Evolutionary conservation across 208 protist species (phyloP).

Genomic region (Acanthamoeba healyi): DNA sequence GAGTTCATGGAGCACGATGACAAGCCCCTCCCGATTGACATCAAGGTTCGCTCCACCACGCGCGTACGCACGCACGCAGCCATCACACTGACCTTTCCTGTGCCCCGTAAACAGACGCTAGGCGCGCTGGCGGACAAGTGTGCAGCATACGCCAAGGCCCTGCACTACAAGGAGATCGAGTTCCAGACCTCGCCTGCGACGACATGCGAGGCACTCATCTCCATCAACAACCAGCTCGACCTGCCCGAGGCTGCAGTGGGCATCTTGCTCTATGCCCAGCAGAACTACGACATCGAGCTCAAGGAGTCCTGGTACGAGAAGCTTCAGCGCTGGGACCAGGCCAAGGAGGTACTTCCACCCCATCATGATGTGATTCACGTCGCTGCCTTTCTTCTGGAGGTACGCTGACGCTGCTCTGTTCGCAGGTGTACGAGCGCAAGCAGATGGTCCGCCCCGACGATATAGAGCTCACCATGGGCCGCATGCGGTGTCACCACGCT

Average conservation of each 20-base stretch:
- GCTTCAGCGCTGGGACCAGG: slow-evolving; percentile 99
- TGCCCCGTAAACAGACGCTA: too few species aligned
- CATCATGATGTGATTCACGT: too few species aligned
- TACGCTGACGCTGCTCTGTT: too few species aligned
- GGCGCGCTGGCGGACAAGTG: slow-evolving; percentile 86
- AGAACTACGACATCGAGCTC: slow-evolving; percentile 86
- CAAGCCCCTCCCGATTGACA: slow-evolving; percentile 89
- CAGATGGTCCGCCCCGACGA: slow-evolving; percentile 92
- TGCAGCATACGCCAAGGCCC: slow-evolving; percentile 90
- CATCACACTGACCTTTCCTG: too few species aligned
- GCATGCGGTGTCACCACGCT: slow-evolving; percentile 95
- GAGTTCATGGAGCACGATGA: slow-evolving; percentile 92
- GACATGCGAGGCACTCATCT: slow-evolving; percentile 93
- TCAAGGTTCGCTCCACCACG: neutral
- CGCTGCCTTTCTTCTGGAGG: too few species aligned
- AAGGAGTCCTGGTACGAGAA: slow-evolving; percentile 95
- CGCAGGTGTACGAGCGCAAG: slow-evolving; percentile 71
- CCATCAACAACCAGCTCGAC: slow-evolving; percentile 98
- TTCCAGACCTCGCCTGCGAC: slow-evolving; percentile 82
- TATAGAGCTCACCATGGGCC: slow-evolving; percentile 94
- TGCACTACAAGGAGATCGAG: slow-evolving; percentile 92
- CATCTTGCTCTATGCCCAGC: slow-evolving; percentile 96
- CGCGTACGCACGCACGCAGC: too few species aligned
- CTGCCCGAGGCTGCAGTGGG: slow-evolving; percentile 97
- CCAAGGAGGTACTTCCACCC: too few species aligned